These are phyloP conservation scores for Lipomyces spencermartinsiae DNA, from an alignment of 805 yeast species.

Conservation along the genomic window DNA sequence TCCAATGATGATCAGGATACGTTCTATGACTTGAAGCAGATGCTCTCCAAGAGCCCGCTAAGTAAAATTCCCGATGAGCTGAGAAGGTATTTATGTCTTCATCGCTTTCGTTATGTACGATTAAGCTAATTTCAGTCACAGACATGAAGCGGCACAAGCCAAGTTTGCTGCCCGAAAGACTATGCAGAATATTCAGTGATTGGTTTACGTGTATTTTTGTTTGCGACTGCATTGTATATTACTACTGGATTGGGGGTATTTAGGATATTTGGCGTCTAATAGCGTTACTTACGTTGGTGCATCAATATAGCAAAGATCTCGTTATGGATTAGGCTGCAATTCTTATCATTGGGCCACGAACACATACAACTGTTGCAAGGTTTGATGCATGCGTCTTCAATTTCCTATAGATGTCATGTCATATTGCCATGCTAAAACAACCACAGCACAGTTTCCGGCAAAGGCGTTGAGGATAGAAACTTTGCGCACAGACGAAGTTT, in stretches of 20 bases:
- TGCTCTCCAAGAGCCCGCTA: constrained; percentile 52
- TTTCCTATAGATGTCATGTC: constrained; percentile 27
- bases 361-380: constrained; percentile 21
- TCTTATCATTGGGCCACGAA: neutral
- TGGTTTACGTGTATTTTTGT: neutral
- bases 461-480: neutral
- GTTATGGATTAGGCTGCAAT: neutral
- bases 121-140: constrained; percentile 5
- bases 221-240: constrained; percentile 6
- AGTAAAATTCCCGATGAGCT: constrained; percentile 54
- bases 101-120: neutral
- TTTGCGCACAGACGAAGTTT: constrained; percentile 1
- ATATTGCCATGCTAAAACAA: constrained; percentile 37
- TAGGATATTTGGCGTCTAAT: constrained; percentile 2
- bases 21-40: constrained; percentile 57
- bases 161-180: constrained; percentile 17
- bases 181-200: constrained; percentile 12
- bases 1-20: constrained; percentile 60
- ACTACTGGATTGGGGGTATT: neutral
- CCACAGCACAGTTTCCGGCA: neutral
- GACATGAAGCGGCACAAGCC: constrained; percentile 30
- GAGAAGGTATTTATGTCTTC: constrained; percentile 23
- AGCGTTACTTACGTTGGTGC: constrained; percentile 1
- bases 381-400: constrained; percentile 34
- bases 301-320: neutral